phyloP scores from a whole-genome alignment of 148 eudicot species.

The Cornus florida region DNA sequence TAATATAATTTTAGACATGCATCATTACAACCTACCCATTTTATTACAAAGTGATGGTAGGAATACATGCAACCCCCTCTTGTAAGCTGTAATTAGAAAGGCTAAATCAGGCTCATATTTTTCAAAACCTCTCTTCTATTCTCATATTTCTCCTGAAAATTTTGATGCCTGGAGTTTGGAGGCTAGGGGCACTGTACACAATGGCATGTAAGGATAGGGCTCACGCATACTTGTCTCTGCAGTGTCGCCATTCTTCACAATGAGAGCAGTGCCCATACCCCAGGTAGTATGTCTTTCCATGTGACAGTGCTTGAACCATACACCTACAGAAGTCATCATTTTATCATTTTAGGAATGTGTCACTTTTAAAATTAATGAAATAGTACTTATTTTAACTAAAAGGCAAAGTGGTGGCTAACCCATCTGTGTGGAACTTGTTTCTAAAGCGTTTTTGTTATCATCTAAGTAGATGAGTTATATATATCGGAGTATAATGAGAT shows the following conservation, averaged over 20 bases:
- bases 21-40: too few species aligned
- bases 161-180: not conserved
- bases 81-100: not conserved
- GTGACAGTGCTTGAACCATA: slow-evolving; percentile 11
- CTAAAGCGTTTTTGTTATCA: too few species aligned
- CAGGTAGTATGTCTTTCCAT: not conserved
- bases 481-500: too few species aligned
- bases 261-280: slow-evolving; percentile 5
- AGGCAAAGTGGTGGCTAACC: too few species aligned
- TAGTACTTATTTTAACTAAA: too few species aligned
- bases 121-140: not conserved
- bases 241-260: slow-evolving; percentile 9
- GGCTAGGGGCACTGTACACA: not conserved
- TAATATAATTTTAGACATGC: too few species aligned
- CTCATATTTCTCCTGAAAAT: not conserved
- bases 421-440: too few species aligned
- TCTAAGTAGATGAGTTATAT: too few species aligned
- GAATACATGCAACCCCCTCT: too few species aligned
- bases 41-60: too few species aligned
- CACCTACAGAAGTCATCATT: not conserved
- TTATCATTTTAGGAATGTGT: too few species aligned
- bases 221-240: slow-evolving; percentile 1
- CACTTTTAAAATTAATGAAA: too few species aligned
- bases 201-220: not conserved
- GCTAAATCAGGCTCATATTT: not conserved